These are phyloP conservation scores for Pogostemon cablin DNA, from an alignment of 257 asterid genomes.

Conservation along the genomic window DNA sequence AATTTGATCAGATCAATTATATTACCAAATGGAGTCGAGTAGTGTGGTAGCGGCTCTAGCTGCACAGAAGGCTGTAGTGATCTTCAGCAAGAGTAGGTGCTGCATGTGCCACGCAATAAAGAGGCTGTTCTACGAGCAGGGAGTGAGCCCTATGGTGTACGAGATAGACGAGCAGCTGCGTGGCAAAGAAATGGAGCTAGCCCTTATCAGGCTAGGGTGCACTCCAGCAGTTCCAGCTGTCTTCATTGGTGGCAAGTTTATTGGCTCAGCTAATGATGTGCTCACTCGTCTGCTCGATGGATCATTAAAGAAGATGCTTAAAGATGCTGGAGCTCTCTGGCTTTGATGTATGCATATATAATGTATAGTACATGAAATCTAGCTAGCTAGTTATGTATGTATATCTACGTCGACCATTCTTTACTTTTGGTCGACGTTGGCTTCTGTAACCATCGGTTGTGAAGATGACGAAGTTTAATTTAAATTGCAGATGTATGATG, in stretches of 20 bases:
- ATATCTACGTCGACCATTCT: too few relatives aligned
- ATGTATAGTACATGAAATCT: too few relatives aligned
- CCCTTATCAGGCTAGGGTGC: slow-evolving; percentile 59
- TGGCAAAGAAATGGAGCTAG: slow-evolving; percentile 62
- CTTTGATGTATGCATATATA: slow-evolving; percentile 20
- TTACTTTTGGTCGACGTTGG: too few relatives aligned
- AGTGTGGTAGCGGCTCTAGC: slow-evolving; percentile 17
- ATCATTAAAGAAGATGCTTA: slow-evolving; percentile 66
- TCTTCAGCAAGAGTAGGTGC: slow-evolving; percentile 73
- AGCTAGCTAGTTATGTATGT: too few relatives aligned
- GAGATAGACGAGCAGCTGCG: slow-evolving; percentile 56
- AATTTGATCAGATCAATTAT: too few relatives aligned
- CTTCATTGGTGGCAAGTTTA: slow-evolving; percentile 59
- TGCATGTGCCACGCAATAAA: slow-evolving; percentile 82
- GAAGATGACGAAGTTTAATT: too few relatives aligned
- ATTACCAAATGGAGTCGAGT: slow-evolving; percentile 3
- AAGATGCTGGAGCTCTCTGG: slow-evolving; percentile 60
- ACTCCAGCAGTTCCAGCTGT: slow-evolving; percentile 67
- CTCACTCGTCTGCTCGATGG: slow-evolving; percentile 69
- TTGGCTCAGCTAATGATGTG: slow-evolving; percentile 56
- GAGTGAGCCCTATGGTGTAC: slow-evolving; percentile 62
- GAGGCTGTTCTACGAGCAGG: slow-evolving; percentile 67
- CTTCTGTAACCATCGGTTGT: too few relatives aligned
- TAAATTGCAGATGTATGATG: too few relatives aligned
- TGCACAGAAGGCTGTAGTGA: slow-evolving; percentile 52